A percentile compares a stretch with the other conserved stretches of the same genome.
phyloP scores from a whole-genome alignment of 1,284 basidiomycete species.

The Cutaneotrichosporon sp. region DNA sequence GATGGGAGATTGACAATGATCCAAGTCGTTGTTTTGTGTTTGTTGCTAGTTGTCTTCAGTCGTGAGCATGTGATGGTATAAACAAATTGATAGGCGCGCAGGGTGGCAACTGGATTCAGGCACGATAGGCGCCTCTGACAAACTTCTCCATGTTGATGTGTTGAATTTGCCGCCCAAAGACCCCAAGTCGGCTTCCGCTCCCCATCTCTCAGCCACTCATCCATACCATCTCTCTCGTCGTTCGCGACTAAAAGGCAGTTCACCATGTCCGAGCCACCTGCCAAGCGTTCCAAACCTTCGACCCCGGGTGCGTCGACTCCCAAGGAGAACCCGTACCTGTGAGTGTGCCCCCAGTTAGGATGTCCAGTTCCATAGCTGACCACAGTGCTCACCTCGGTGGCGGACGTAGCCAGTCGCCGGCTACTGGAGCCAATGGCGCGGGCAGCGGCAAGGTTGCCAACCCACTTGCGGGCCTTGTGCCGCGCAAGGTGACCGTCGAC shows the following conservation, averaged over 20 bases:
- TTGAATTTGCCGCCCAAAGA: constrained; percentile 6
- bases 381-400: constrained; percentile 33
- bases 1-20: too few relatives aligned
- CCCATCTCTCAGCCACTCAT: neutral
- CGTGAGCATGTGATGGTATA: too few relatives aligned
- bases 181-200: neutral
- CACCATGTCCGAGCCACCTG: constrained; percentile 40
- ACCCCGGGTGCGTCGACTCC: constrained; percentile 27
- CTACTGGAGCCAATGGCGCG: constrained; percentile 7
- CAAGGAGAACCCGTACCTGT: constrained; percentile 49
- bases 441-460: constrained; percentile 33
- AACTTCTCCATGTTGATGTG: neutral
- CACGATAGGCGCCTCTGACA: constrained; percentile 6
- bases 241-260: neutral
- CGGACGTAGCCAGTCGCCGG: constrained; percentile 12
- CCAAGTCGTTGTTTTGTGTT: too few relatives aligned
- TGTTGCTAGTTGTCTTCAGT: too few relatives aligned
- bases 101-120: constrained; percentile 7
- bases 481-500: constrained; percentile 69
- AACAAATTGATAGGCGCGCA: neutral
- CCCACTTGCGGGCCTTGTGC: constrained; percentile 74
- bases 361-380: neutral
- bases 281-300: constrained; percentile 43
- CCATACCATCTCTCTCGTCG: neutral
- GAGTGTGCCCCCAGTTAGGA: neutral